Evolutionary conservation across 768 basidiomycete species (phyloP).

Genomic region (Podaxis carcinomalis): DNA sequence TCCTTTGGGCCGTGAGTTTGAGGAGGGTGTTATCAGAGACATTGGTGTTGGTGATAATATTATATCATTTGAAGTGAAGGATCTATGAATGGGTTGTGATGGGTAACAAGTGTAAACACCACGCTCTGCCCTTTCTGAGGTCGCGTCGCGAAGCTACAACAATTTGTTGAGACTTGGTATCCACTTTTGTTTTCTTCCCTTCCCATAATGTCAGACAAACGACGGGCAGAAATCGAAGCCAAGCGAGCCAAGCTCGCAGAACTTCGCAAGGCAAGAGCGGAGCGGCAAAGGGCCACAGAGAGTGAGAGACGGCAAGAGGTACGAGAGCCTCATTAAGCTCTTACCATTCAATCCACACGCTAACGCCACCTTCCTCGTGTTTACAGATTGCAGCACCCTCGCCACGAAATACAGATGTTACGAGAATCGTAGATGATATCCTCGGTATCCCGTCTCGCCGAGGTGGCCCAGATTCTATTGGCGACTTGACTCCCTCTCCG

Average conservation of each 20-base stretch:
- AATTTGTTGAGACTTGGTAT: background rate
- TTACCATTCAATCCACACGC: background rate
- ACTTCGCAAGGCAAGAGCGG: conserved; percentile 71
- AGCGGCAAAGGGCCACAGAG: conserved; percentile 52
- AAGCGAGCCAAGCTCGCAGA: conserved; percentile 87
- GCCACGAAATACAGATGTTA: conserved; percentile 48
- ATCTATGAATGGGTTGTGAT: background rate
- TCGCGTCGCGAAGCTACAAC: background rate
- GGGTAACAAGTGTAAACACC: conserved; percentile 12
- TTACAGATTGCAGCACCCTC: conserved; percentile 26
- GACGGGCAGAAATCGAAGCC: conserved; percentile 85
- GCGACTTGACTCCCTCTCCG: conserved; percentile 64
- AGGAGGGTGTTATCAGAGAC: conserved; percentile 44
- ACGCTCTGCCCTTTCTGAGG: background rate
- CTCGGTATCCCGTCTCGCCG: conserved; percentile 36
- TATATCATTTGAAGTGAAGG: background rate
- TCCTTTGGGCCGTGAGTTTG: conserved; percentile 26
- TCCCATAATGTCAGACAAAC: conserved; percentile 49
- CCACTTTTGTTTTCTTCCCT: background rate
- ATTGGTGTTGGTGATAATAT: conserved; percentile 21
- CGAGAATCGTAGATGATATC: conserved; percentile 66
- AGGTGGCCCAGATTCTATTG: conserved; percentile 44
- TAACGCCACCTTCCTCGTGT: background rate
- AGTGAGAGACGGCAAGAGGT: conserved; percentile 40
- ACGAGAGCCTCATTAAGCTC: background rate